Evolutionary conservation across 345 rosid species (phyloP).

Genomic region (Mercurialis annua): DNA sequence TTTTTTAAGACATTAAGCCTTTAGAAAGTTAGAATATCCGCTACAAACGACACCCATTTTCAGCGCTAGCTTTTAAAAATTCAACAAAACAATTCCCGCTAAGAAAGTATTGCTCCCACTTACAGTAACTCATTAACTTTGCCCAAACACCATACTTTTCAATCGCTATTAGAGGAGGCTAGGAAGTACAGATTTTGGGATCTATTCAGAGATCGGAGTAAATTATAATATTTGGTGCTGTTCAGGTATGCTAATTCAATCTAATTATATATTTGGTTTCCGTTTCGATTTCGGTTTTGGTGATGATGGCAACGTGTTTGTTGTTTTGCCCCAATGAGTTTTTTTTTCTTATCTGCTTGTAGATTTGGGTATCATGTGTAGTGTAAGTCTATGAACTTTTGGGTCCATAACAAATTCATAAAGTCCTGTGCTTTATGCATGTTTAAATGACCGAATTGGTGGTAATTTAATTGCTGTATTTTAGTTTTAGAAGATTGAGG

Average conservation of each 20-base stretch:
- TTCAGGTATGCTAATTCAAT: neutral
- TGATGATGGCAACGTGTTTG: neutral
- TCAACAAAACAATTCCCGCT: too few species aligned
- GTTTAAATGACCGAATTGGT: neutral
- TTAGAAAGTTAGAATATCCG: neutral
- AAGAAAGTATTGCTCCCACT: too few species aligned
- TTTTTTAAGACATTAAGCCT: too few species aligned
- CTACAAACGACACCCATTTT: neutral
- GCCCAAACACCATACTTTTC: neutral
- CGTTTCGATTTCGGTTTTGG: neutral
- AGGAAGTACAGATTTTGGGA: neutral
- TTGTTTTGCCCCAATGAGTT: neutral
- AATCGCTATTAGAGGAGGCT: neutral
- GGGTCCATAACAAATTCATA: neutral
- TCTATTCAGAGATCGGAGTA: neutral
- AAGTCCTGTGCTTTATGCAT: neutral
- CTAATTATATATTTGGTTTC: neutral
- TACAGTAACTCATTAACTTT: neutral
- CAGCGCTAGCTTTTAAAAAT: neutral
- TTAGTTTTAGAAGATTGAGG: slow-evolving; percentile 5
- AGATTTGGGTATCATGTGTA: neutral
- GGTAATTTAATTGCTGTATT: neutral
- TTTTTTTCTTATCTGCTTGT: neutral
- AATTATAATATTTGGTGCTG: too few species aligned
- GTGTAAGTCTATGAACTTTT: neutral